Conservation (phyloP, 2,329 filamentous ascomycete genomes). For the Bipolaris zeicola region DNA sequence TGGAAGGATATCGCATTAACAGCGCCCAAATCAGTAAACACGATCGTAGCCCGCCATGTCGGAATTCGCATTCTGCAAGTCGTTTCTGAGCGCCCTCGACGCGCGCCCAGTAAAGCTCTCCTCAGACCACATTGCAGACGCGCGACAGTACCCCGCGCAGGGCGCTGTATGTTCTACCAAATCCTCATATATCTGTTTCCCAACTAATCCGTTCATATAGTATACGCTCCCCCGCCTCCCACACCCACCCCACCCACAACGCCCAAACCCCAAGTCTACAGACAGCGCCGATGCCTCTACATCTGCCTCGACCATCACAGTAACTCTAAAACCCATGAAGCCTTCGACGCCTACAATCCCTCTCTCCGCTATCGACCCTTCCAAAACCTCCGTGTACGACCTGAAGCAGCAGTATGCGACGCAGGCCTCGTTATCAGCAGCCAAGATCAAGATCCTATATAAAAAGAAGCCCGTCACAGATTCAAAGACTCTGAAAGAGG, state of each 20-base stretch:
- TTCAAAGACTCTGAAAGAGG: constrained; percentile 75
- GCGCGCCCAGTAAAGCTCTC: constrained; percentile 78
- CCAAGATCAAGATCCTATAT: constrained; percentile 84
- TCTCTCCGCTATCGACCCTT: constrained; percentile 64
- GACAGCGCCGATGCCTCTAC: constrained; percentile 45
- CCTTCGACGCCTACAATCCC: constrained; percentile 65
- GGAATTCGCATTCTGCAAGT: constrained; percentile 84
- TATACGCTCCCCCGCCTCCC: constrained; percentile 74
- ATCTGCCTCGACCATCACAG: constrained; percentile 54
- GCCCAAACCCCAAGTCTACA: constrained; percentile 51
- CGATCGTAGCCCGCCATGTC: constrained; percentile 36
- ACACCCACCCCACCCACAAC: constrained; percentile 58
- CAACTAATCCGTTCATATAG: constrained; percentile 49
- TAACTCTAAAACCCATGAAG: constrained; percentile 76
- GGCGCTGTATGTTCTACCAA: constrained; percentile 66
- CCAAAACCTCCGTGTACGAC: constrained; percentile 76
- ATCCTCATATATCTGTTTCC: constrained; percentile 29
- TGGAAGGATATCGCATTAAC: no score
- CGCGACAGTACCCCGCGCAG: constrained; percentile 75
- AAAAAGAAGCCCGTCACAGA: constrained; percentile 86
- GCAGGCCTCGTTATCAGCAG: constrained; percentile 62
- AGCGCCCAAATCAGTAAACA: no score
- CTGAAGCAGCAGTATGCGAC: constrained; percentile 73
- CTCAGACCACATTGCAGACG: constrained; percentile 89
- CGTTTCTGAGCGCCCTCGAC: constrained; percentile 81